Evolutionary conservation across 2,329 filamentous ascomycete genomes (phyloP).

Genomic region (Alternaria triticimaculans): DNA sequence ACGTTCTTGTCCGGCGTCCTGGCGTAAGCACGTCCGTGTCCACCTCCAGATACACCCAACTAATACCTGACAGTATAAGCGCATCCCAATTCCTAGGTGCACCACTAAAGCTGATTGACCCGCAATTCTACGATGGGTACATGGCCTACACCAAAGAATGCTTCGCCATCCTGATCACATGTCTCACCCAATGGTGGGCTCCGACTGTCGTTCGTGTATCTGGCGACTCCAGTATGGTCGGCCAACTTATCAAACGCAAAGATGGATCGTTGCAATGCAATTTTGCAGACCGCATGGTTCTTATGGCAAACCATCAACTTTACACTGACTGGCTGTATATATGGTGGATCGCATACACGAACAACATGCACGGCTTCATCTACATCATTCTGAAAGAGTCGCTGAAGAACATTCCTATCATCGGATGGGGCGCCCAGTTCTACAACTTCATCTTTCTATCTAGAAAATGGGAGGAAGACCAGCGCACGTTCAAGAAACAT

Average conservation of each 20-base stretch:
- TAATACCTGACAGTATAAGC: constrained; percentile 53
- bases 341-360: constrained; percentile 92
- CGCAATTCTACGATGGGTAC: constrained; percentile 81
- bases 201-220: constrained; percentile 83
- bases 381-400: constrained; percentile 93
- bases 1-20: constrained; percentile 59
- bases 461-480: constrained; percentile 84
- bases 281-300: constrained; percentile 80
- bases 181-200: constrained; percentile 87
- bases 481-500: constrained; percentile 75
- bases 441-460: constrained; percentile 92
- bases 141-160: constrained; percentile 87
- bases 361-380: constrained; percentile 81
- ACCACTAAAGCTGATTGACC: constrained; percentile 77
- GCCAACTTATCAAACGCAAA: constrained; percentile 71
- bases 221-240: constrained; percentile 79
- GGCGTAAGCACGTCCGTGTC: constrained; percentile 44
- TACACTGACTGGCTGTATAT: constrained; percentile 93
- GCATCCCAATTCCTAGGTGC: constrained; percentile 77
- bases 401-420: constrained; percentile 78
- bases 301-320: constrained; percentile 88
- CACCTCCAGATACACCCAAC: constrained; percentile 6
- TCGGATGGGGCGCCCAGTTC: constrained; percentile 83
- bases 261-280: constrained; percentile 78
- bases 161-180: constrained; percentile 79